Evolutionary conservation across 2,329 filamentous ascomycete species (phyloP).

Genomic region (Chrysosporium keratinophilum): DNA sequence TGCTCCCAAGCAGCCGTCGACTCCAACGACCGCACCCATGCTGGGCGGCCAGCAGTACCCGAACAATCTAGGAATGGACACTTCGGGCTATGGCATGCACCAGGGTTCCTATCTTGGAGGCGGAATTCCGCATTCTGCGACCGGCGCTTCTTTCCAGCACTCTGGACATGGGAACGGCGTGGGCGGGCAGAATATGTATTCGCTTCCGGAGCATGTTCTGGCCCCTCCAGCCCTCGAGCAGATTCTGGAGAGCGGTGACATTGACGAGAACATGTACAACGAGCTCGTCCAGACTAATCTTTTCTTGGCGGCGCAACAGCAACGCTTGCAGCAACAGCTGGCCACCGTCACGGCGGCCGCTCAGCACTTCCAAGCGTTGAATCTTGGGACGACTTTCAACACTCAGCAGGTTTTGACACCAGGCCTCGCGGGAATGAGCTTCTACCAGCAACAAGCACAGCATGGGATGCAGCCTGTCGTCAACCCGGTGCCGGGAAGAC

Average conservation of each 20-base stretch:
- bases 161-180: slow-evolving; percentile 29
- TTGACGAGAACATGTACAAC: slow-evolving; percentile 78
- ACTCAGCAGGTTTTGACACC: slow-evolving; percentile 41
- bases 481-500: slow-evolving; percentile 55
- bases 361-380: slow-evolving; percentile 71
- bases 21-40: slow-evolving; percentile 55
- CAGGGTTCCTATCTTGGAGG: slow-evolving; percentile 39
- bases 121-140: slow-evolving; percentile 51
- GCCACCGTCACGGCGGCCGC: slow-evolving; percentile 71
- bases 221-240: slow-evolving; percentile 53
- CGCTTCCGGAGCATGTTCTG: slow-evolving; percentile 50
- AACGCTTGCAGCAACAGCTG: slow-evolving; percentile 87
- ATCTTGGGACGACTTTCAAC: slow-evolving; percentile 43
- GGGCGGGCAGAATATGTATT: slow-evolving; percentile 49
- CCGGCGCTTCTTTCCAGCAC: slow-evolving; percentile 43
- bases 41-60: slow-evolving; percentile 37
- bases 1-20: slow-evolving; percentile 74
- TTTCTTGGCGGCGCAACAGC: slow-evolving; percentile 88
- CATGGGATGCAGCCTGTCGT: slow-evolving; percentile 56
- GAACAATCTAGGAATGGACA: slow-evolving; percentile 18
- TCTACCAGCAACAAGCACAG: slow-evolving; percentile 57
- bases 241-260: slow-evolving; percentile 55
- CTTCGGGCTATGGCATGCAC: slow-evolving; percentile 35
- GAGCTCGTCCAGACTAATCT: slow-evolving; percentile 85
- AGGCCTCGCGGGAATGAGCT: slow-evolving; percentile 40